Evolutionary conservation across 352 stramenopile species (phyloP), one percentile per base, ranked within the genome.

Genomic region (Phytophthora colocasiae): DNA sequence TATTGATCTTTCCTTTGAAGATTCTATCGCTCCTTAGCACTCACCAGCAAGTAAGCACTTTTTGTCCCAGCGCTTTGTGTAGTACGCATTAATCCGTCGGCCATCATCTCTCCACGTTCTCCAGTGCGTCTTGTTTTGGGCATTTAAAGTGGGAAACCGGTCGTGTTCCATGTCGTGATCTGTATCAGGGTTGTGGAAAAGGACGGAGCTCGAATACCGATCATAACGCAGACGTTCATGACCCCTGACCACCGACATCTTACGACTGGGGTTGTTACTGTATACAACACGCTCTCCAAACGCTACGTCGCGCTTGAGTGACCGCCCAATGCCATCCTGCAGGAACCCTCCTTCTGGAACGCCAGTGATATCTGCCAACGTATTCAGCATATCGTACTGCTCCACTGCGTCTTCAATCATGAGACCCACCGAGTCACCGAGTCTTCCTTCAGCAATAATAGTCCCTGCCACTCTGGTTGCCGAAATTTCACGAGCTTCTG

Each of bases 221-320:
- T 89, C 80, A 26, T 87, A 87, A 10, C 81, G 65, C 4, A 86
- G 58, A 9, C 80, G 73, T 3, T 63, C 39, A 12, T 86, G 60
- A 27, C 76, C 78, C 2, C 62, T 62, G 0, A 87, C 66, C 6
- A 75, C 59, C 45, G 76, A 71, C 52, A 83, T 71, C 46, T 85
- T 79, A 10, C 61, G 68, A 17, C 69, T 61, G 6, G 81, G 78
- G 32, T 90, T 90, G 74, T 87, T 90, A 49, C 69, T 86, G 68
- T 66, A 86, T 26, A 87, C 78, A 12, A 72, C 49, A 15, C 71
- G 68, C 48, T 75, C 54, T 2, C 73, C 72, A 50, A 76, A 83
- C 2, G 59, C 41, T 3, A 73, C 26, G 4, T 73, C 44, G 26
- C 80, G 77, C 46, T 85, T 81, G 6, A 89, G 76, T 7, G 75